These are phyloP conservation scores for Pseudognaphalium luteoalbum DNA, from an alignment of 129 eudicot genomes.

Conservation along the genomic window DNA sequence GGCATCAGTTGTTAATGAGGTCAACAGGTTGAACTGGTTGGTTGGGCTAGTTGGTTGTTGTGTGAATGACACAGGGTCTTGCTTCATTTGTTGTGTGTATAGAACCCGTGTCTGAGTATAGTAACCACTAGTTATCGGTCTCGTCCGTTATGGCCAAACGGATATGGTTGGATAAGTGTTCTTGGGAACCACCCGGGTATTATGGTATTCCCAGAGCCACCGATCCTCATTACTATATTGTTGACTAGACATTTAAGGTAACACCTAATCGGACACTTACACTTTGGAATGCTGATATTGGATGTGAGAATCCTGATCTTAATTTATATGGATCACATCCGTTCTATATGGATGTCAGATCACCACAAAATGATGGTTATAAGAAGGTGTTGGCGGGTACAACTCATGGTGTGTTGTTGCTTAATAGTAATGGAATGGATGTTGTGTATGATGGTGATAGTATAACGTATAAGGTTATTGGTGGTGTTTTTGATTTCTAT, in stretches of 20 bases:
- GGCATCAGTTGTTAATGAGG: no score
- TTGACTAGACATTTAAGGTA: slow-evolving; percentile 58
- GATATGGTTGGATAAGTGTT: no score
- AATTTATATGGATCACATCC: slow-evolving; percentile 91
- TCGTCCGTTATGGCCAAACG: no score
- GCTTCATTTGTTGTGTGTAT: no score
- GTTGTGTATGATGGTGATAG: slow-evolving; percentile 63
- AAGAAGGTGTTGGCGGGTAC: slow-evolving; percentile 43
- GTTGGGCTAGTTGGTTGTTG: no score
- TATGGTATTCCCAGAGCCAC: no score
- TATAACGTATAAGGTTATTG: slow-evolving; percentile 84
- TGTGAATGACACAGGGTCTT: no score
- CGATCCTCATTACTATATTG: no score
- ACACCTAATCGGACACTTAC: slow-evolving; percentile 67
- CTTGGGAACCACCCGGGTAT: no score
- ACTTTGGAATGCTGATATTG: slow-evolving; percentile 70
- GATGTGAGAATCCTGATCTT: slow-evolving; percentile 47
- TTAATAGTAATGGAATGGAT: slow-evolving; percentile 93
- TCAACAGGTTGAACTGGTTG: no score
- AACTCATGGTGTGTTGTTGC: slow-evolving; percentile 74
- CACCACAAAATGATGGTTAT: slow-evolving; percentile 38
- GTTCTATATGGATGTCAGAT: slow-evolving; percentile 75
- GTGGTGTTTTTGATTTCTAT: slow-evolving; percentile 77
- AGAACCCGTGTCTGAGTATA: no score
- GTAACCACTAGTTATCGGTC: no score